phyloP scores from a whole-genome alignment of 768 basidiomycete genomes.

The Suillus clintonianus region DNA sequence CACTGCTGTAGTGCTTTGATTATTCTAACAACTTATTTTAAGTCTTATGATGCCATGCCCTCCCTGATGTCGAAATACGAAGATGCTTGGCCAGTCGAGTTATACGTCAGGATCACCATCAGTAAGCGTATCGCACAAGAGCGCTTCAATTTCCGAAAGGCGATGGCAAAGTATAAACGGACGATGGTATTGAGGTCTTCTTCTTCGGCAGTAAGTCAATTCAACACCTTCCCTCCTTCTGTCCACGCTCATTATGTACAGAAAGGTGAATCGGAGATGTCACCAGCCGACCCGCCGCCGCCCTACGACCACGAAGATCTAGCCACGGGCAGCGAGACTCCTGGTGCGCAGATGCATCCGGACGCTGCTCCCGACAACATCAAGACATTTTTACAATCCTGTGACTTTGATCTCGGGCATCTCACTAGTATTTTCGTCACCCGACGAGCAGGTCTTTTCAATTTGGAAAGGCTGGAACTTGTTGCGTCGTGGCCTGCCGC shows the following conservation, averaged over 20 bases:
- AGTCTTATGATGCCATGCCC: not conserved
- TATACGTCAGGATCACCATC: not conserved
- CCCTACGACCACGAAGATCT: not conserved
- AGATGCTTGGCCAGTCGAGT: not conserved
- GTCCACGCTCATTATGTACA: not conserved
- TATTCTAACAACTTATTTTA: not conserved
- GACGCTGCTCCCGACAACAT: not conserved
- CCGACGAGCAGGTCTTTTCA: not conserved
- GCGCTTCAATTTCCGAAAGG: not conserved
- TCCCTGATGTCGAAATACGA: not conserved
- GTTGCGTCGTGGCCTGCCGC: not conserved
- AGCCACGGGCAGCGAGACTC: not conserved
- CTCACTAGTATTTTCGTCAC: not conserved
- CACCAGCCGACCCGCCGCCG: not conserved
- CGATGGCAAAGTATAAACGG: not conserved
- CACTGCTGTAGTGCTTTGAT: not conserved
- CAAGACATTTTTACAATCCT: not conserved
- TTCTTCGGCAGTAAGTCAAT: not conserved
- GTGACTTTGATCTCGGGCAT: conserved; percentile 1
- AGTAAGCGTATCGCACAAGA: not conserved
- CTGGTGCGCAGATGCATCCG: not conserved
- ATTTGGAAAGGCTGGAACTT: not conserved
- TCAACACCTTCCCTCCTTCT: not conserved
- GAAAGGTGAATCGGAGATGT: no score
- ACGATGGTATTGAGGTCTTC: not conserved